Base-by-base conservation (phyloP, 441 rosid species). In the Macaranga tanarius region DNA sequence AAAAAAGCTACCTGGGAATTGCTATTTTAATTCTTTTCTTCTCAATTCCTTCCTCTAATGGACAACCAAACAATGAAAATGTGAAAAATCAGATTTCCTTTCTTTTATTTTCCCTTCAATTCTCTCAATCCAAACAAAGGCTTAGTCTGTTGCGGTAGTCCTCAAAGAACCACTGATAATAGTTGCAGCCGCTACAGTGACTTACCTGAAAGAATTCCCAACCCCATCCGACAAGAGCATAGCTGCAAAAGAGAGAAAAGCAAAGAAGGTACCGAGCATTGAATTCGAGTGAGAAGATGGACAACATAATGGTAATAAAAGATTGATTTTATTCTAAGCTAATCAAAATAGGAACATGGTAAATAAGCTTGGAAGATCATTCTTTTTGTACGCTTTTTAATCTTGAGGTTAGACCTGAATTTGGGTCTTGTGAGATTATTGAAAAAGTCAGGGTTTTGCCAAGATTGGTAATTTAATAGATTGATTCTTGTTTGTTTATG, bases 221-320 rank as follows among this genome's bases (percentile, higher is more conserved):
- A 76, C 70, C 9, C 72, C 75, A 42, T 86, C 97, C 48, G 99
- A 97, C 5, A 87, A 85, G 63, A 83, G 26, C 73, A 79, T 84
- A 34, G 81, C 98, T 0, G 90, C 75, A 47, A 89, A 88, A 73
- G 97, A 88, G 86, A 85, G 99, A 71, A 89, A 91, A 77, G 87
- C 79, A 0, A 95, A 97, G 23, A 79, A 97, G 26, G 89, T 92
- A 2, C 98, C 99, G 22, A 77, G 89, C 69, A 87, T 90, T 75
- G 84, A 91, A 34, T 95, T 95, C 71, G 99, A 95, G 80, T 95
- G 86, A 70, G 95, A 90, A 50, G 89, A 95, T 73, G 99, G 99
- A 9, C 91, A 95, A 70, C 89, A 90, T 51, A 98, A 98, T 20
- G 99, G 98, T 47, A 95, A 92, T 83, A 95, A 92, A 80, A 84